These are phyloP conservation scores for Nigrospora osmanthi DNA, from an alignment of 2,329 filamentous ascomycete genomes.

Conservation along the genomic window DNA sequence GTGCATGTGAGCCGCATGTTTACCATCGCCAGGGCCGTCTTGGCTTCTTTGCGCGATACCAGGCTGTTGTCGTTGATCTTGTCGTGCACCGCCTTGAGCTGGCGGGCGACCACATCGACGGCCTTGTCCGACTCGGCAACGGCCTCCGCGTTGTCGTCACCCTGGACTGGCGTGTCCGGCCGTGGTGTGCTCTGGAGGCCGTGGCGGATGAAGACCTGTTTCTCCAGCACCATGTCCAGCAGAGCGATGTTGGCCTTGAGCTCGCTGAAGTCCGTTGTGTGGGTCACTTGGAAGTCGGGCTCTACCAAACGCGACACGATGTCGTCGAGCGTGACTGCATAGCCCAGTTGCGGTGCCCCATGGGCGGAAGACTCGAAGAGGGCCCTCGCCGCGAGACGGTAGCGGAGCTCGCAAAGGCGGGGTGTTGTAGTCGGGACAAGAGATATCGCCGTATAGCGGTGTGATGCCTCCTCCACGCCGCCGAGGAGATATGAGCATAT, in stretches of 20 bases:
- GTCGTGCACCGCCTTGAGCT: constrained; percentile 48
- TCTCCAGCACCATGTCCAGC: constrained; percentile 68
- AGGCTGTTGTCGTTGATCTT: constrained; percentile 70
- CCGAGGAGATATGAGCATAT: constrained; percentile 38
- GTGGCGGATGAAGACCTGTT: constrained; percentile 32
- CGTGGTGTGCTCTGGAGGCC: constrained; percentile 19
- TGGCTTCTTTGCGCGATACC: constrained; percentile 67
- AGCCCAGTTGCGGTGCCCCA: constrained; percentile 30
- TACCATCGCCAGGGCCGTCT: constrained; percentile 67
- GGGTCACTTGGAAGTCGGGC: constrained; percentile 43
- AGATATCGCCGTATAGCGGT: constrained; percentile 51
- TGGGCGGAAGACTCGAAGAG: constrained; percentile 45
- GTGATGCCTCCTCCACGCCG: constrained; percentile 35
- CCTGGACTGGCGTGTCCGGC: constrained; percentile 13
- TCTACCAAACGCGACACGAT: constrained; percentile 37
- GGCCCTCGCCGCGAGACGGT: constrained; percentile 58
- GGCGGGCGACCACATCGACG: constrained; percentile 58
- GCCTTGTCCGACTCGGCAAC: constrained; percentile 55
- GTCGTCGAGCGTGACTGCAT: constrained; percentile 30
- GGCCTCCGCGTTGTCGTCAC: constrained; percentile 16
- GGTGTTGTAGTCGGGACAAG: constrained; percentile 47
- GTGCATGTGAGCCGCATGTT: constrained; percentile 63
- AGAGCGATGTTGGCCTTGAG: constrained; percentile 59
- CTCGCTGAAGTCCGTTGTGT: constrained; percentile 58
- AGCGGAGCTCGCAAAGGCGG: constrained; percentile 50